Percentiles rank a stretch among this genome's conserved stretches.
Evolutionary conservation across 495 filamentous ascomycete genomes (phyloP).

Genomic region (Pseudoneurospora amorphoporcata): DNA sequence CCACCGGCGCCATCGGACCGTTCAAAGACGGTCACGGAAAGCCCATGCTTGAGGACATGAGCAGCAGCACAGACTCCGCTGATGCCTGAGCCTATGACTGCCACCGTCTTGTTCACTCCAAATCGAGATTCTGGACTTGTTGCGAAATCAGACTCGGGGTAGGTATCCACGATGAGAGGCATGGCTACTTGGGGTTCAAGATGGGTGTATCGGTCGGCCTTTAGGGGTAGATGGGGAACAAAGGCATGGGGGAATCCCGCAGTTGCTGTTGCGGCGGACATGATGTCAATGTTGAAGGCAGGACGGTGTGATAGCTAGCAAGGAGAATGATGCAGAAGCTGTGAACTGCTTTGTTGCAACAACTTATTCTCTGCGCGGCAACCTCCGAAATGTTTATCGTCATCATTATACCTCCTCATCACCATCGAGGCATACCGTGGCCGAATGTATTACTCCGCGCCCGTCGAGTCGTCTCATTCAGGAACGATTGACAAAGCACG

Average conservation of each 20-base stretch:
- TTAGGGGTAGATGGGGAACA: neutral
- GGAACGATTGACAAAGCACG: neutral
- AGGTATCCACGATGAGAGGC: neutral
- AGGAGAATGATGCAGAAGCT: neutral
- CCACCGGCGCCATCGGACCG: constrained; percentile 48
- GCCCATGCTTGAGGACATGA: constrained; percentile 46
- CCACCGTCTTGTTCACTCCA: constrained; percentile 29
- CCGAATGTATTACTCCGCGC: neutral
- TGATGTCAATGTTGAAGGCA: neutral
- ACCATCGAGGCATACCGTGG: neutral
- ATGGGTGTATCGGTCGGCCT: neutral
- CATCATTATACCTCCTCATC: neutral
- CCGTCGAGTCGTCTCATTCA: neutral
- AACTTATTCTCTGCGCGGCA: neutral
- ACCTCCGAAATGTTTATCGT: neutral
- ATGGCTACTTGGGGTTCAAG: neutral
- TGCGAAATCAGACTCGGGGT: neutral
- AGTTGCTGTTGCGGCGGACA: neutral
- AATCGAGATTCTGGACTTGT: constrained; percentile 1
- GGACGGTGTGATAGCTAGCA: neutral
- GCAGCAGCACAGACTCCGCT: constrained; percentile 54
- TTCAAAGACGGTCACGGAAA: constrained; percentile 58
- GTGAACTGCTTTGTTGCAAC: neutral
- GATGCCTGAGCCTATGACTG: constrained; percentile 62
- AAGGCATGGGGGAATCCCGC: neutral